phyloP scores from a whole-genome alignment of 2,329 filamentous ascomycete species.

The Ploettnerulaceae sp. region DNA sequence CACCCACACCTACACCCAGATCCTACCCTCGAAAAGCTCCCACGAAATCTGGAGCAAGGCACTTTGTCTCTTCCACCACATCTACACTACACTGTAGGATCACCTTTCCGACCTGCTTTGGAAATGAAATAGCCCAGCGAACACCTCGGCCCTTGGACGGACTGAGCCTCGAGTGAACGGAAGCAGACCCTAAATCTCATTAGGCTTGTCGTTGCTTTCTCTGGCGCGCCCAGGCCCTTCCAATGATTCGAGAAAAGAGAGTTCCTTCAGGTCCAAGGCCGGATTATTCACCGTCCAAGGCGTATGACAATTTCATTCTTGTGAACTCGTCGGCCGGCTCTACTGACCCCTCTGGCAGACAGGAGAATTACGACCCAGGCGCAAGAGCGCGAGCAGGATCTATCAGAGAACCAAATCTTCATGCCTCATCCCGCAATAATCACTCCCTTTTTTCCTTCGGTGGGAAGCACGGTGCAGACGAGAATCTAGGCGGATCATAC shows the following conservation, averaged over 20 bases:
- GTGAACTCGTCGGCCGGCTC: not conserved
- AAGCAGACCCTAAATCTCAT: not conserved
- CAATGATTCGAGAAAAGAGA: slow-evolving; percentile 51
- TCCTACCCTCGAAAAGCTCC: slow-evolving; percentile 7
- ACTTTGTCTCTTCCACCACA: slow-evolving; percentile 9
- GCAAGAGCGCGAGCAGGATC: slow-evolving; percentile 25
- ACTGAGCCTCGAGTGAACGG: slow-evolving; percentile 23
- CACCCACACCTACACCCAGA: not conserved
- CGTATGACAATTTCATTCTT: slow-evolving; percentile 39
- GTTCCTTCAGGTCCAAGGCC: slow-evolving; percentile 55
- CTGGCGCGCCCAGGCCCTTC: slow-evolving; percentile 14
- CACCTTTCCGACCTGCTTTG: slow-evolving; percentile 9
- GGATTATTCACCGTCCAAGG: slow-evolving; percentile 51
- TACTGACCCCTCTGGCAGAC: slow-evolving; percentile 21
- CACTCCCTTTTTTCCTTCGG: slow-evolving; percentile 60
- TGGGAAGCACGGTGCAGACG: slow-evolving; percentile 41
- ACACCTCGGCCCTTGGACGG: slow-evolving; percentile 31
- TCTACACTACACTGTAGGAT: slow-evolving; percentile 12
- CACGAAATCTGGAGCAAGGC: not conserved
- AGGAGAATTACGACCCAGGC: slow-evolving; percentile 27
- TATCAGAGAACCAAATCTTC: slow-evolving; percentile 48
- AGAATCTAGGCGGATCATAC: slow-evolving; percentile 51
- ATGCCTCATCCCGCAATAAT: slow-evolving; percentile 56
- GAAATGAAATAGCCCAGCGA: slow-evolving; percentile 33
- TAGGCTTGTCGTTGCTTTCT: slow-evolving; percentile 16